Base-by-base conservation (phyloP, 306 rosid genomes). In the Dalbergia oliveri region DNA sequence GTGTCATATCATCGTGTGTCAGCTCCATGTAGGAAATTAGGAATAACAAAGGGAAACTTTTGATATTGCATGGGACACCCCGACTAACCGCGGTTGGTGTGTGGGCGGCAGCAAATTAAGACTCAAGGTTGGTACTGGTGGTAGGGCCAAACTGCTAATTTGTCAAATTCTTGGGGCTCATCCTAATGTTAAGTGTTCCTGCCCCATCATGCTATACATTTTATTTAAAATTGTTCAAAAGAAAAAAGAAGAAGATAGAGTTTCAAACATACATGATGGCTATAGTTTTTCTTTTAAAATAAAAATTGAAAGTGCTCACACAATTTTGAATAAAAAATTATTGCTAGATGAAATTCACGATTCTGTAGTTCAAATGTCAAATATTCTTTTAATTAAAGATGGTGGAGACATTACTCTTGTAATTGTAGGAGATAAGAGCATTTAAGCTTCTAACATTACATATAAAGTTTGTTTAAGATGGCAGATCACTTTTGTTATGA, bases 1-100 rank as follows among this genome's bases (percentile, higher is more conserved):
- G 0, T 3, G 76, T 81, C 74, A 82, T 65, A 69, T 82, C 72
- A 14, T 15, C 35, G 73, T 82, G 85, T 82, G 85, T 82, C 85
- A 82, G 69, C 78, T 10, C 77, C 56, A 4, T 51, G 82, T 69
- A 60, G 67, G 78, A 69, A 69, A 61, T 11, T 57, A 44, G 11
- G 19, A 50, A 66, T 16, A n/a, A 33, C 60, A 69, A 71, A 62
- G 18, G 1, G 77, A 72, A 47, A 75, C 41, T 15, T 75, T 26
- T 47, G 77, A 53, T 44, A 10, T 37, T 37, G 50, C 19, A 16
- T 26, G 68, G n/a, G 61, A 82, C 78, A 61, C 18, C 26, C 16
- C 8, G 49, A 54, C 67, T 50, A 45, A 31, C 63, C 4, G 50
- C 54, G 80, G 72, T 59, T 67, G 66, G 71, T 69, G 71, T 69